These are phyloP conservation scores for Alternaria arborescens DNA, from an alignment of 2,329 filamentous ascomycete genomes.

Conservation along the genomic window DNA sequence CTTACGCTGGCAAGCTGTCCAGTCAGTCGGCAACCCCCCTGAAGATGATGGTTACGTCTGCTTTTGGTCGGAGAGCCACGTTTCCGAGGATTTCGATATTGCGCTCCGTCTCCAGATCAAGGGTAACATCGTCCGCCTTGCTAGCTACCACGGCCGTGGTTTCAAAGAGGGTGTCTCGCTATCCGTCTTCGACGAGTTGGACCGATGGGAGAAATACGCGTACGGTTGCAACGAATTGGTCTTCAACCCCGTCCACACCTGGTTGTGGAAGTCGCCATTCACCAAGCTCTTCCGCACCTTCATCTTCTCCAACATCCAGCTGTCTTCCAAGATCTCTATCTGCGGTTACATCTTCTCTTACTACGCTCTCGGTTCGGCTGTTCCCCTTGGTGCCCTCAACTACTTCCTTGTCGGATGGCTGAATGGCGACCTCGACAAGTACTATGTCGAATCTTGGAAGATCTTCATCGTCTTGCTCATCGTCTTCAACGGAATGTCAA, in stretches of 20 bases:
- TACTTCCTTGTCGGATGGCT: conserved; percentile 76
- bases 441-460: conserved; percentile 77
- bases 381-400: conserved; percentile 70
- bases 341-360: conserved; percentile 74
- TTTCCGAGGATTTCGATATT: conserved; percentile 80
- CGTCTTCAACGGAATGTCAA: conserved; percentile 69
- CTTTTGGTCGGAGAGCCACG: conserved; percentile 78
- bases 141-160: conserved; percentile 71
- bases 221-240: conserved; percentile 75
- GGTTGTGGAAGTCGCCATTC: conserved; percentile 69
- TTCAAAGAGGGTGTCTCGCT: conserved; percentile 78
- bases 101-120: conserved; percentile 72
- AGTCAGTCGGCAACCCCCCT: conserved; percentile 60
- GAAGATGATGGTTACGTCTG: conserved; percentile 65
- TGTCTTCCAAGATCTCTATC: conserved; percentile 74
- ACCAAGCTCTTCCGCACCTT: conserved; percentile 70
- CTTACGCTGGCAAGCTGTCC: conserved; percentile 71
- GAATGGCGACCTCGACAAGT: conserved; percentile 77
- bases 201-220: conserved; percentile 74
- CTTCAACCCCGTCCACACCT: conserved; percentile 71
- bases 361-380: conserved; percentile 72
- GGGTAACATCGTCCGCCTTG: conserved; percentile 73
- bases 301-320: conserved; percentile 66
- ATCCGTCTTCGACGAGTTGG: conserved; percentile 75
- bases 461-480: conserved; percentile 68